Percentiles rank a stretch among this genome's conserved stretches.
phyloP scores from a whole-genome alignment of 495 filamentous ascomycete species.

The Amorphotheca resinae region DNA sequence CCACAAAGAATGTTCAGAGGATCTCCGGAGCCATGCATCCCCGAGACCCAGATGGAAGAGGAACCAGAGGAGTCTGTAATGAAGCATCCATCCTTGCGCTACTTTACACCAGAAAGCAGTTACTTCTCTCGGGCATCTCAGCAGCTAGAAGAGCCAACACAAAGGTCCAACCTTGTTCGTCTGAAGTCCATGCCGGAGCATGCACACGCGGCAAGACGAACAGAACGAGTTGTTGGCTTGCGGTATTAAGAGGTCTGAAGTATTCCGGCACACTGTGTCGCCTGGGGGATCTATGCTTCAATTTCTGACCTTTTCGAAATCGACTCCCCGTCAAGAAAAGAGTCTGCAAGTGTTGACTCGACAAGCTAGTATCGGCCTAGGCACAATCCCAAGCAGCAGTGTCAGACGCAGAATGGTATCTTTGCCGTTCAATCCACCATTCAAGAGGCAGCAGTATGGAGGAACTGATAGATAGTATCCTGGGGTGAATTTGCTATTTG shows the following conservation, averaged over 20 bases:
- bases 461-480: not conserved
- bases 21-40: not conserved
- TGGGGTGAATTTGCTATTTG: too few relatives aligned
- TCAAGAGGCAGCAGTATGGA: not conserved
- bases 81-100: too few relatives aligned
- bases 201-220: not conserved
- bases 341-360: slow-evolving; percentile 5
- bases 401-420: slow-evolving; percentile 16
- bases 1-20: not conserved
- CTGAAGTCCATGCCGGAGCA: slow-evolving; percentile 5
- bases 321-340: not conserved
- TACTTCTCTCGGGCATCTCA: slow-evolving; percentile 12
- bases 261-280: not conserved
- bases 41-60: slow-evolving; percentile 1
- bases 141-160: not conserved
- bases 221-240: not conserved
- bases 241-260: not conserved
- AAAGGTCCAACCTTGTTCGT: not conserved
- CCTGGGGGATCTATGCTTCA: not conserved
- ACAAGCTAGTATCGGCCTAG: slow-evolving; percentile 6
- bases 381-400: not conserved
- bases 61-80: not conserved
- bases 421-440: slow-evolving; percentile 18
- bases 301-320: not conserved
- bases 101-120: too few relatives aligned